Conservation (phyloP, 202 grass and related monocot species). For the Brachypodium distachyon region DNA sequence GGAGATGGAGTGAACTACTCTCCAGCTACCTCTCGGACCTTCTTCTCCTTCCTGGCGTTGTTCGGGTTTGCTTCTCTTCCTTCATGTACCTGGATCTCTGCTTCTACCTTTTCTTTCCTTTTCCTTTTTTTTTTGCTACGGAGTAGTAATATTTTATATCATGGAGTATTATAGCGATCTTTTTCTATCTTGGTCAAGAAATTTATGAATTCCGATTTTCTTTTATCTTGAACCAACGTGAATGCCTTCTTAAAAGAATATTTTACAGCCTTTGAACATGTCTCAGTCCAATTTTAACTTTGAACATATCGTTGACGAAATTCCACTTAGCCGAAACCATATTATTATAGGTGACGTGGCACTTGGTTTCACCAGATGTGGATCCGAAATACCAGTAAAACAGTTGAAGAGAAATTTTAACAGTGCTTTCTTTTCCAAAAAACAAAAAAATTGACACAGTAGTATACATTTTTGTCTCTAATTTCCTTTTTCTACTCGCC, state of each 20-base stretch:
- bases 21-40: background rate
- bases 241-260: background rate
- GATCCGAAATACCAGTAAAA: too few species aligned
- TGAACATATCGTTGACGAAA: too few species aligned
- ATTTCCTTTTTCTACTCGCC: too few species aligned
- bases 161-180: background rate
- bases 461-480: too few species aligned
- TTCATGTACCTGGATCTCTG: constrained; percentile 1
- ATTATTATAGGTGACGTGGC: too few species aligned
- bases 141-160: too few species aligned
- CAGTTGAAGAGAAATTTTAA: too few species aligned
- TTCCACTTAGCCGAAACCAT: too few species aligned
- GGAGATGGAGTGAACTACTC: constrained; percentile 27
- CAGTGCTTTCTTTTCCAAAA: too few species aligned
- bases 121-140: background rate
- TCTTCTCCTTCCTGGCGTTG: background rate
- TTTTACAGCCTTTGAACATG: background rate
- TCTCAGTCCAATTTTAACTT: too few species aligned
- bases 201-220: background rate
- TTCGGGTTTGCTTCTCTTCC: constrained; percentile 12
- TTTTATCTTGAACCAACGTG: background rate
- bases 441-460: too few species aligned
- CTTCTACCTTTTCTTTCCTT: background rate
- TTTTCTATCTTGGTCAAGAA: background rate
- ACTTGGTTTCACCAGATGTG: too few species aligned